Conservation (phyloP, 306 rosid species). For the Argentina anserina region DNA sequence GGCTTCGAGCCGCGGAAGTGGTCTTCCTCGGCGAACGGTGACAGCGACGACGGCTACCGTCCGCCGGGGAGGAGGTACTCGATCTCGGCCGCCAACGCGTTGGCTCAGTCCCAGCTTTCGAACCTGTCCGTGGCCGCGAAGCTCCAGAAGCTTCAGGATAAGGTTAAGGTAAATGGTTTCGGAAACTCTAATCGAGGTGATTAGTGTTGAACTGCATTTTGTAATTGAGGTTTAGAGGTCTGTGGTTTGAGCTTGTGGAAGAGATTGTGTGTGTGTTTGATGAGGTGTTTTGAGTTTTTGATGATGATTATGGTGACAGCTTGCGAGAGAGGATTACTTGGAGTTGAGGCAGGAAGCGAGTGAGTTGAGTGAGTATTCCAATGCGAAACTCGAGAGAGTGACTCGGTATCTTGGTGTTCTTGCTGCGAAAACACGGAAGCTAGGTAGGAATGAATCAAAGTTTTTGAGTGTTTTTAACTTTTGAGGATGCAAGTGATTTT, state of each 20-base stretch:
- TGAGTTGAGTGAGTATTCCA: conserved; percentile 88
- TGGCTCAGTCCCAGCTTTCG: conserved; percentile 49
- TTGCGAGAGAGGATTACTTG: conserved; percentile 79
- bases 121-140: conserved; percentile 47
- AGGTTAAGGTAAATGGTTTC: conserved; percentile 63
- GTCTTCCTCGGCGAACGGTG: conserved; percentile 35
- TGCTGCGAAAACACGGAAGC: conserved; percentile 71
- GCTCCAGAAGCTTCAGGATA: conserved; percentile 66
- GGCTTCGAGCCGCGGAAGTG: conserved; percentile 91
- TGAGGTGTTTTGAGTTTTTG: conserved; percentile 25
- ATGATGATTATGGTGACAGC: no score
- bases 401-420: conserved; percentile 94
- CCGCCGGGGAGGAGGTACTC: conserved; percentile 68
- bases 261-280: neutral
- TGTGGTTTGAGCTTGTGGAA: neutral
- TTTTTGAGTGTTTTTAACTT: neutral
- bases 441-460: conserved; percentile 41
- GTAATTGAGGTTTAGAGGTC: neutral
- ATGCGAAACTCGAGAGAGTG: conserved; percentile 90
- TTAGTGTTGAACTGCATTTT: conserved; percentile 3
- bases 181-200: conserved; percentile 10
- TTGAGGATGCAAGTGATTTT: conserved; percentile 7
- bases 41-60: conserved; percentile 41
- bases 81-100: conserved; percentile 57
- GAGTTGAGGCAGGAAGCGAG: conserved; percentile 85